Evolutionary conservation across 2,329 filamentous ascomycete species (phyloP).

Genomic region (Zasmidium cellare): DNA sequence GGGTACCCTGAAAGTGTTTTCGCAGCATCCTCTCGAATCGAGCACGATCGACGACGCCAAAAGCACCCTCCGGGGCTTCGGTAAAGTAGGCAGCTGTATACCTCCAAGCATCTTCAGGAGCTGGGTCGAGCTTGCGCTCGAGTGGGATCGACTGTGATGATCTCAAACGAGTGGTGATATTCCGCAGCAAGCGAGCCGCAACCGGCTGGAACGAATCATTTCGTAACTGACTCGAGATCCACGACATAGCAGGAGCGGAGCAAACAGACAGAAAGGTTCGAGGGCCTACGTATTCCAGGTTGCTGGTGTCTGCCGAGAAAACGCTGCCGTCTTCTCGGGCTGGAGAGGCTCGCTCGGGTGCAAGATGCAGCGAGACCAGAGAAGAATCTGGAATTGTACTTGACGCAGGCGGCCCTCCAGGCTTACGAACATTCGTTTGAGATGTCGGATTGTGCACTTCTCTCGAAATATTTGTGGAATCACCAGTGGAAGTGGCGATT

Average conservation of each 20-base stretch:
- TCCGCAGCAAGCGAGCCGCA: not conserved
- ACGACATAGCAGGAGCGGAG: not conserved
- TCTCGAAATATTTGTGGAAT: no score
- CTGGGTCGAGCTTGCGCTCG: not conserved
- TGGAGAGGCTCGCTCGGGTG: not conserved
- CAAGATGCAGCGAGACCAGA: not conserved
- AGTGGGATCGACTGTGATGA: not conserved
- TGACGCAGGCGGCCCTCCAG: not conserved
- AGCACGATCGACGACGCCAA: not conserved
- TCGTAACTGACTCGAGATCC: not conserved
- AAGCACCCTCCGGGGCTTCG: not conserved
- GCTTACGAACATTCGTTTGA: not conserved
- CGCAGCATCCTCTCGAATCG: not conserved
- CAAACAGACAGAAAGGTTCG: not conserved
- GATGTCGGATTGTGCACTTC: not conserved
- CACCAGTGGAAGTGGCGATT: not conserved
- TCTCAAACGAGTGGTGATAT: not conserved
- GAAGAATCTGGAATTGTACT: not conserved
- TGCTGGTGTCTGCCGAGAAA: not conserved
- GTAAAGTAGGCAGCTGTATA: not conserved
- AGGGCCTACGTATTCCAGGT: not conserved
- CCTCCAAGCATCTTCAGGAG: not conserved
- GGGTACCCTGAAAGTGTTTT: not conserved
- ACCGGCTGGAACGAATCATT: not conserved
- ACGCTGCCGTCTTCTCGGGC: not conserved